These are phyloP conservation scores for Hypoxylon rubiginosum DNA, from an alignment of 2,329 filamentous ascomycete species.

Conservation along the genomic window DNA sequence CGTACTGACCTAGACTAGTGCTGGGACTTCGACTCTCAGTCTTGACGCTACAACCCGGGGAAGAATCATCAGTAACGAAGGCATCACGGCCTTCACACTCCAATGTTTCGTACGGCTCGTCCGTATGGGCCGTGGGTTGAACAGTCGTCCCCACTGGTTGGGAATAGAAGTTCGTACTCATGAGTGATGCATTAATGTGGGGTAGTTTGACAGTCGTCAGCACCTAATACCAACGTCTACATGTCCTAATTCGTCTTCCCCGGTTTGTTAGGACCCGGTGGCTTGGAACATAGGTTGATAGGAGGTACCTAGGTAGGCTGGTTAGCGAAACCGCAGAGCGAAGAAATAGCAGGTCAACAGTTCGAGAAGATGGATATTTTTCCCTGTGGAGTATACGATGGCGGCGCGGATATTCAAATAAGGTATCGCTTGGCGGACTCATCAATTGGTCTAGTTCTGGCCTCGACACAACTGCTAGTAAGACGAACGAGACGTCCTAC, in stretches of 20 bases:
- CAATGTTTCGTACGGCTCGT: conserved; percentile 13
- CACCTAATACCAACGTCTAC: conserved; percentile 17
- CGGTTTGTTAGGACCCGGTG: neutral
- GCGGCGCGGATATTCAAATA: conserved; percentile 16
- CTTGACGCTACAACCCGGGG: conserved; percentile 24
- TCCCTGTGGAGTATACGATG: conserved; percentile 15
- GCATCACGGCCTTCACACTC: conserved; percentile 13
- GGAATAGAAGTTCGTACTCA: conserved; percentile 22
- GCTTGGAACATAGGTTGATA: neutral
- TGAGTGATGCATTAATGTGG: conserved; percentile 29
- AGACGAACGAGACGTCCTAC: conserved; percentile 7
- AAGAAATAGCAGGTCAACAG: conserved; percentile 12
- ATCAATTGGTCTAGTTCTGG: conserved; percentile 16
- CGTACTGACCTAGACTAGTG: conserved; percentile 23
- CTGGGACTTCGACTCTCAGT: conserved; percentile 29
- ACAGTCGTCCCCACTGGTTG: conserved; percentile 25
- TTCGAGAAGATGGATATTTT: conserved; percentile 8
- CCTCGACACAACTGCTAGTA: conserved; percentile 3
- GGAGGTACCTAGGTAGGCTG: neutral
- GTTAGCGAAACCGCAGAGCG: conserved; percentile 4
- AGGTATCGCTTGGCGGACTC: conserved; percentile 25
- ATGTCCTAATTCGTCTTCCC: conserved; percentile 16
- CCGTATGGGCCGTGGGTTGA: conserved; percentile 10
- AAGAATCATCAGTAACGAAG: conserved; percentile 7
- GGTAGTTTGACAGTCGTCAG: conserved; percentile 13